phyloP scores from a whole-genome alignment of 176 grass and related monocot species.

The Calamus simplicifolius region DNA sequence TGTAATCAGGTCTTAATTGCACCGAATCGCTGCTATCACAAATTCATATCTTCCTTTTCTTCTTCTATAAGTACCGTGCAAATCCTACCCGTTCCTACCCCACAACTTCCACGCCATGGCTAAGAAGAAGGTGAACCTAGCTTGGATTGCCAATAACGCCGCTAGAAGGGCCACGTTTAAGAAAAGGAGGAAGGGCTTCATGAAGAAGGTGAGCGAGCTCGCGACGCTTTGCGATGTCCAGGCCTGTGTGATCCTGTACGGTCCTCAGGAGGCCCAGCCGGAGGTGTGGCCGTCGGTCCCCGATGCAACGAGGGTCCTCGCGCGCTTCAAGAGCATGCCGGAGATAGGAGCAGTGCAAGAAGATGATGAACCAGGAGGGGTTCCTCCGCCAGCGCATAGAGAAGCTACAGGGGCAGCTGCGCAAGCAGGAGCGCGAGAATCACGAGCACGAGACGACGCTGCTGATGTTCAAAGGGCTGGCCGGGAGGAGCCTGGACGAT shows the following conservation, averaged over 20 bases:
- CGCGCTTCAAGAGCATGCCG: constrained; percentile 24
- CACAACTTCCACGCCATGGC: constrained; percentile 17
- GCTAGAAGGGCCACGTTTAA: constrained; percentile 9
- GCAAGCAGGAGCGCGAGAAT: constrained; percentile 19
- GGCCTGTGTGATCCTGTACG: constrained; percentile 21
- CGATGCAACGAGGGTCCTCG: neutral
- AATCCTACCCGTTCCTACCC: neutral
- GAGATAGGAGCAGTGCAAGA: constrained; percentile 31
- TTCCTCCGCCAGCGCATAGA: constrained; percentile 20
- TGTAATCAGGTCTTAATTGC: no score
- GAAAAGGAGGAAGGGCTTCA: constrained; percentile 10
- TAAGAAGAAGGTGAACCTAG: constrained; percentile 23
- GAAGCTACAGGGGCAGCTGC: constrained; percentile 30
- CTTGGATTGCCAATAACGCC: constrained; percentile 15
- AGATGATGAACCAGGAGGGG: constrained; percentile 35
- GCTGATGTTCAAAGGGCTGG: constrained; percentile 25
- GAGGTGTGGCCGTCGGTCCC: constrained; percentile 16
- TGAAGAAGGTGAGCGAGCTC: constrained; percentile 38
- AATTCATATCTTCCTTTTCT: no score
- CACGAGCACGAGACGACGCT: constrained; percentile 15
- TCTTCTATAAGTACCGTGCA: no score
- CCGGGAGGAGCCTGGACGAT: neutral
- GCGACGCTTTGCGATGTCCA: constrained; percentile 19
- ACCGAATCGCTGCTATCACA: no score
- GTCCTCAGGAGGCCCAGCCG: neutral